phyloP scores from a whole-genome alignment of 371 early-diverging fungal genomes.

The Syncephalastrum racemosum region DNA sequence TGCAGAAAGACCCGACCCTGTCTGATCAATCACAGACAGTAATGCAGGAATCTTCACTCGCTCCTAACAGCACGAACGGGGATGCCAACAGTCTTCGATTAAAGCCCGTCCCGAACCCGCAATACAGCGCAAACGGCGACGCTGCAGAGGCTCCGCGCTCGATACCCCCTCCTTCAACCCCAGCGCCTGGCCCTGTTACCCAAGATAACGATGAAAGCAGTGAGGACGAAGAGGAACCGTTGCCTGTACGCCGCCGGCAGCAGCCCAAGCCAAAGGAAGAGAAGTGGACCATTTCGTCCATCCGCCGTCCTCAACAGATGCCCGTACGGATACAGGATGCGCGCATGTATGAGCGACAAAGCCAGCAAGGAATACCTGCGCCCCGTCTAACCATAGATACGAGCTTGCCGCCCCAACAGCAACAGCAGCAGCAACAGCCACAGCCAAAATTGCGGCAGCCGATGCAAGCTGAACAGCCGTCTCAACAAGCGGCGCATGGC shows the following conservation, averaged over 20 bases:
- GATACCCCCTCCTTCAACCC: not conserved
- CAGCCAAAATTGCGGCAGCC: not conserved
- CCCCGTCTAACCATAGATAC: not conserved
- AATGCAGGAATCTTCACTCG: no score
- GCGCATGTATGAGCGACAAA: slow-evolving; percentile 21
- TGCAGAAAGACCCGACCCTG: no score
- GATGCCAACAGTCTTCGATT: slow-evolving; percentile 8
- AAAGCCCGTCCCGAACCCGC: slow-evolving; percentile 20
- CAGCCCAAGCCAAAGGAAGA: slow-evolving; percentile 17
- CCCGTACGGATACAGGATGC: slow-evolving; percentile 21
- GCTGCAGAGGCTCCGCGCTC: not conserved
- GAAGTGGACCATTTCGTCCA: slow-evolving; percentile 25
- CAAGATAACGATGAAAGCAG: slow-evolving; percentile 11
- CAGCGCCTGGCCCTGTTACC: not conserved
- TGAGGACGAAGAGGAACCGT: slow-evolving; percentile 14
- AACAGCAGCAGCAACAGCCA: not conserved
- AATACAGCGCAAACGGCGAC: slow-evolving; percentile 3
- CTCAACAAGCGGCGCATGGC: slow-evolving; percentile 10
- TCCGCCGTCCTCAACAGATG: slow-evolving; percentile 20
- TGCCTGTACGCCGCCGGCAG: slow-evolving; percentile 1
- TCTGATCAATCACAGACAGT: no score
- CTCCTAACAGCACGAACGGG: not conserved
- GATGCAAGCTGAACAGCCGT: not conserved
- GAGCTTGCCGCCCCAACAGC: not conserved
- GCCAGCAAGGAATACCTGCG: not conserved